These are phyloP conservation scores for Phytophthora tubulina DNA, from an alignment of 352 stramenopile genomes.

Conservation along the genomic window DNA sequence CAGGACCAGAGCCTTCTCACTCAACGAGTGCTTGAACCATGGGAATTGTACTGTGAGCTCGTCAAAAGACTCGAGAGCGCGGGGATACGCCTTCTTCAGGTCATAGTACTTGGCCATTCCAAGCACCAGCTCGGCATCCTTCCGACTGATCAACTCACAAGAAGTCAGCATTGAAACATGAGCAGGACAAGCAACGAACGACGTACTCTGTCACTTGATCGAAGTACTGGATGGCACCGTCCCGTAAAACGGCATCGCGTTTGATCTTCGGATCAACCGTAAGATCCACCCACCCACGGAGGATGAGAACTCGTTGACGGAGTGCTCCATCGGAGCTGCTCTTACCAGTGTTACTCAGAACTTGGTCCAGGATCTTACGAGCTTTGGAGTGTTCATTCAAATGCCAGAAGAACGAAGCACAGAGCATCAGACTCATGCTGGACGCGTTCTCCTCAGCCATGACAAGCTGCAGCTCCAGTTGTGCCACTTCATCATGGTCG, in stretches of 20 bases:
- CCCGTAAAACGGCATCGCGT: conserved; percentile 67
- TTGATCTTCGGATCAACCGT: conserved; percentile 76
- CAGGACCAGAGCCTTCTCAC: conserved; percentile 83
- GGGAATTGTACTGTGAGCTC: conserved; percentile 80
- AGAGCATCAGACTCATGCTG: conserved; percentile 67
- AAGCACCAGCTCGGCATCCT: conserved; percentile 77
- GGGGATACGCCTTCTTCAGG: conserved; percentile 72
- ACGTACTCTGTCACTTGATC: conserved; percentile 71
- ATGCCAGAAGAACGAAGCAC: conserved; percentile 86
- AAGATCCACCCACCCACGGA: conserved; percentile 84
- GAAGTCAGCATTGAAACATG: not conserved
- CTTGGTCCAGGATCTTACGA: conserved; percentile 75
- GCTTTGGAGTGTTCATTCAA: conserved; percentile 69
- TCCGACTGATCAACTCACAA: conserved; percentile 48
- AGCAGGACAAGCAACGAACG: not conserved
- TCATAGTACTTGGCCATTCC: conserved; percentile 81
- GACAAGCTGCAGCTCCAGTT: conserved; percentile 81
- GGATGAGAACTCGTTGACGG: conserved; percentile 60
- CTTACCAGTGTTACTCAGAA: conserved; percentile 41
- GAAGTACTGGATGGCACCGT: conserved; percentile 73
- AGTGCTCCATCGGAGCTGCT: conserved; percentile 38
- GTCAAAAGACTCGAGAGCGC: conserved; percentile 76
- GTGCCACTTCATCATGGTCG: conserved; percentile 81
- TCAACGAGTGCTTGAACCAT: conserved; percentile 88
- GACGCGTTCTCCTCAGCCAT: conserved; percentile 80